Conservation (phyloP, 2,329 filamentous ascomycete genomes). For the Fusarium tjaetaba region DNA sequence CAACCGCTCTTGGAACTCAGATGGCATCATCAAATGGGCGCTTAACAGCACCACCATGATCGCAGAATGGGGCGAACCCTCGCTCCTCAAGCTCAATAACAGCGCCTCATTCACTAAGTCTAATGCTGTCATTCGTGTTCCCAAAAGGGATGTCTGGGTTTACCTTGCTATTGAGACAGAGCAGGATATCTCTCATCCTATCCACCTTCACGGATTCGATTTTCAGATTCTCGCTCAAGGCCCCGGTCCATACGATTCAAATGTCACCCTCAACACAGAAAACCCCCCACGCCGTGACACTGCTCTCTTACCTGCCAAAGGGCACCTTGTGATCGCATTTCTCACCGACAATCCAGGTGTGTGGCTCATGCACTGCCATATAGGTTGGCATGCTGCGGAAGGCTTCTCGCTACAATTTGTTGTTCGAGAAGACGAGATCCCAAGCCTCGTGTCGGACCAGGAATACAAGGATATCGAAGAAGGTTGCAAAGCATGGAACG, state of each 20-base stretch:
- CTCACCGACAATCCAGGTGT: constrained; percentile 60
- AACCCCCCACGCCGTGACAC: constrained; percentile 65
- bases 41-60: constrained; percentile 50
- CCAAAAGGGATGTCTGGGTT: constrained; percentile 44
- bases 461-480: constrained; percentile 22
- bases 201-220: constrained; percentile 52
- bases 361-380: constrained; percentile 64
- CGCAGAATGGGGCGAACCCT: constrained; percentile 47
- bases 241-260: constrained; percentile 35
- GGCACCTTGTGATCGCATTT: constrained; percentile 61
- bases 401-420: constrained; percentile 39
- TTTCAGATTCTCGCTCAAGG: constrained; percentile 45
- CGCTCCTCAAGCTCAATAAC: constrained; percentile 38
- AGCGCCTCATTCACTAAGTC: constrained; percentile 34
- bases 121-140: constrained; percentile 46
- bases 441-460: constrained; percentile 21
- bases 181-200: constrained; percentile 46
- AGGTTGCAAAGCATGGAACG: constrained; percentile 27
- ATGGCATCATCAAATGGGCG: constrained; percentile 58
- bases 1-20: constrained; percentile 39
- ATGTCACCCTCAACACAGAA: constrained; percentile 26
- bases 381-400: constrained; percentile 45
- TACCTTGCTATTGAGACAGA: constrained; percentile 45
- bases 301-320: constrained; percentile 56
- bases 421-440: constrained; percentile 37